These are phyloP conservation scores for Chamaenerion angustifolium DNA, from an alignment of 345 rosid species.

Conservation along the genomic window DNA sequence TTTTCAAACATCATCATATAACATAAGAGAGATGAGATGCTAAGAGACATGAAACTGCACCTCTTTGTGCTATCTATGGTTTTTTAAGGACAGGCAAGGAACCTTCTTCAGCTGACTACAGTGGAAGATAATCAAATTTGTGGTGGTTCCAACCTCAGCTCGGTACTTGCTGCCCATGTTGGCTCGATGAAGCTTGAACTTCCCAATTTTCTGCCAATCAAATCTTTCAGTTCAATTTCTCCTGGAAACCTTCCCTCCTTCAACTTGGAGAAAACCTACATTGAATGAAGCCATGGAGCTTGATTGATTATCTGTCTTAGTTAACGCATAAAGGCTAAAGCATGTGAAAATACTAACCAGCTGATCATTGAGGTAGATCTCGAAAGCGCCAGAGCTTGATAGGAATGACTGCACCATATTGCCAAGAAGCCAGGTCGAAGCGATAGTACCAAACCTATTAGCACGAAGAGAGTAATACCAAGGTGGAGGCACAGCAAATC, in stretches of 20 bases:
- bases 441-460: conserved; percentile 77
- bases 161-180: conserved; percentile 10
- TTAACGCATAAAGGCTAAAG: background rate
- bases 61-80: no score
- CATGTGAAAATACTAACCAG: conserved; percentile 27
- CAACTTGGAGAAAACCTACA: conserved; percentile 69
- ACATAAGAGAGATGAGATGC: no score
- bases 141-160: no score
- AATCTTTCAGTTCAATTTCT: conserved; percentile 69
- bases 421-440: conserved; percentile 80
- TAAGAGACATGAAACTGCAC: no score
- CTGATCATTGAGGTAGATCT: conserved; percentile 53
- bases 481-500: conserved; percentile 50
- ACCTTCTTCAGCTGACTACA: no score
- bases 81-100: no score
- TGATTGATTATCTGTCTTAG: background rate
- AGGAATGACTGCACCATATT: conserved; percentile 71
- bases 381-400: conserved; percentile 85
- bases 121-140: no score
- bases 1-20: no score
- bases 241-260: conserved; percentile 79
- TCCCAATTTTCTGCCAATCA: conserved; percentile 34
- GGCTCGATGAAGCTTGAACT: conserved; percentile 17
- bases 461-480: conserved; percentile 63
- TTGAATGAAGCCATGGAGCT: no score